Percentiles rank a stretch among this genome's conserved stretches.
Conservation (phyloP, 805 yeast genomes). For the Pichia phayaonensis region DNA sequence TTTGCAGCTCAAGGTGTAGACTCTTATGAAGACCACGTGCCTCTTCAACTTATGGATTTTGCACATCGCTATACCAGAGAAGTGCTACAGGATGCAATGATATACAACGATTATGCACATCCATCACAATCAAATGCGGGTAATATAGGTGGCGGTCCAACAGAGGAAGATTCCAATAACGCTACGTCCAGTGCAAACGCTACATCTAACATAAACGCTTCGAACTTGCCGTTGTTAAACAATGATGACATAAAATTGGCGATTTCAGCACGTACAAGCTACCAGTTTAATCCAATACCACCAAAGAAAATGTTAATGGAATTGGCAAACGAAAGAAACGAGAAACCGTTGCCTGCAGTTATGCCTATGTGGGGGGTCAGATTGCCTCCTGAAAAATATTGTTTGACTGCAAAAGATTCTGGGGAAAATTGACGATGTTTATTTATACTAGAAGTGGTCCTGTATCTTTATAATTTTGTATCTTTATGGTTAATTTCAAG, state of each 20-base stretch:
- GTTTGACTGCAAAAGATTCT: slow-evolving; percentile 74
- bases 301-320: slow-evolving; percentile 89
- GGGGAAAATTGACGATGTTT: slow-evolving; percentile 7
- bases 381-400: slow-evolving; percentile 95
- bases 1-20: slow-evolving; percentile 91
- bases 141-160: slow-evolving; percentile 22
- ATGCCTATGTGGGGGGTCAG: slow-evolving; percentile 88
- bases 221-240: slow-evolving; percentile 33
- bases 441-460: neutral
- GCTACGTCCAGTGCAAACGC: neutral
- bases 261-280: slow-evolving; percentile 88
- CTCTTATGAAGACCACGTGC: slow-evolving; percentile 91
- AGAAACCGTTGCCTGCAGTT: slow-evolving; percentile 83
- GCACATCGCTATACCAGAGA: slow-evolving; percentile 85
- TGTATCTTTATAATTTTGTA: neutral
- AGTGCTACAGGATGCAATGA: slow-evolving; percentile 80
- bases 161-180: neutral
- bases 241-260: slow-evolving; percentile 91
- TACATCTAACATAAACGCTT: slow-evolving; percentile 13
- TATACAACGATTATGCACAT: slow-evolving; percentile 78
- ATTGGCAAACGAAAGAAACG: slow-evolving; percentile 86
- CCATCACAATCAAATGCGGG: slow-evolving; percentile 33
- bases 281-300: slow-evolving; percentile 92
- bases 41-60: slow-evolving; percentile 93
- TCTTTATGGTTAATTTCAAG: too few species aligned